Percentiles rank a stretch among this genome's conserved stretches.
Evolutionary conservation across 2,329 filamentous ascomycete species (phyloP).

Genomic region (Colletotrichum musicola): DNA sequence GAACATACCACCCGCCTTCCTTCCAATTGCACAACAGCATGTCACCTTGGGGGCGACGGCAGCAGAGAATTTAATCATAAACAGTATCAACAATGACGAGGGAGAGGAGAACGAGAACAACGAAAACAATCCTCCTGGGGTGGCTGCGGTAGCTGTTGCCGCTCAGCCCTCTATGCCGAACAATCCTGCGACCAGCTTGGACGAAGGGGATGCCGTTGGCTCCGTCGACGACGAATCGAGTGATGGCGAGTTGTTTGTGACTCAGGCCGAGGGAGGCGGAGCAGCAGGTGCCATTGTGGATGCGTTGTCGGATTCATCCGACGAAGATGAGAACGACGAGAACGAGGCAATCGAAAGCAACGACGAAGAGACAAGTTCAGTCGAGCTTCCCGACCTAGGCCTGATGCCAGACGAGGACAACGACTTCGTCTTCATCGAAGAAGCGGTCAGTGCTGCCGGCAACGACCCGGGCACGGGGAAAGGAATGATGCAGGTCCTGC

Average conservation of each 20-base stretch:
- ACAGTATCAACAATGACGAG: background rate
- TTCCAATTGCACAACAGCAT: too few relatives aligned
- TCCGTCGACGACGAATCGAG: conserved; percentile 37
- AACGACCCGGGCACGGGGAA: background rate
- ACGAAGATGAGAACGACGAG: conserved; percentile 40
- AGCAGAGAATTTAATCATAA: background rate
- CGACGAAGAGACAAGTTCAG: conserved; percentile 33
- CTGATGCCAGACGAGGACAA: conserved; percentile 3
- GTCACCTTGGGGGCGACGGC: too few relatives aligned
- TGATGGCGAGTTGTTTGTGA: conserved; percentile 17
- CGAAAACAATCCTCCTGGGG: background rate
- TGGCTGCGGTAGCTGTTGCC: too few relatives aligned
- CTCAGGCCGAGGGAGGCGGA: conserved; percentile 37
- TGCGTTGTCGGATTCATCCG: conserved; percentile 26
- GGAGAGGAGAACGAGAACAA: conserved; percentile 27
- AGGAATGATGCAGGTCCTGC: conserved; percentile 9
- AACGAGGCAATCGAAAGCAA: conserved; percentile 40
- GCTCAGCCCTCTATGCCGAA: too few relatives aligned
- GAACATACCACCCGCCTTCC: too few relatives aligned
- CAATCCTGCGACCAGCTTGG: too few relatives aligned
- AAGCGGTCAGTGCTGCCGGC: conserved; percentile 5
- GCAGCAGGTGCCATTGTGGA: conserved; percentile 38
- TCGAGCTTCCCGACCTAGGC: background rate
- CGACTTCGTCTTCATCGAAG: conserved; percentile 14
- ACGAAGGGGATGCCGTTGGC: conserved; percentile 23